Evolutionary conservation across 2,329 filamentous ascomycete genomes (phyloP), one percentile per base, ranked within the genome.

Genomic region (Aaosphaeria arxii): DNA sequence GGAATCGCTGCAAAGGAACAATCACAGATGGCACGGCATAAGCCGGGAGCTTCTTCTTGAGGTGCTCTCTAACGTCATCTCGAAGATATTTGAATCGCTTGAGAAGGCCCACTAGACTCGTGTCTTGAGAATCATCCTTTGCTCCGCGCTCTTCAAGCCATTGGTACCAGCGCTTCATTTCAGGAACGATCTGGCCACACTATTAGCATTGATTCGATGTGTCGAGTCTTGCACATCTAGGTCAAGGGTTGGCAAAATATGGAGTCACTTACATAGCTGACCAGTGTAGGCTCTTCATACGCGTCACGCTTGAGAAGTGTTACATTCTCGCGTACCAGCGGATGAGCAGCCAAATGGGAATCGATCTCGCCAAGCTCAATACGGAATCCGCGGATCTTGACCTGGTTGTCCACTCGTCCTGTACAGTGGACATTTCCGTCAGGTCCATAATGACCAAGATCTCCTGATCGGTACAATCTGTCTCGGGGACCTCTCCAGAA

Each of bases 311-410:
- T 83, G 4, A 97, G 83, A 3, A 97, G 74, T 0, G 92, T 97
- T 57, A 89, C 85, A 70, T 88, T 90, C 56, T 97, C 92, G 38
- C 89, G 81, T 28, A 97, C 82, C 28, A 95, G 73, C 1, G 82
- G 84, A 71, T 89, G 83, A 40, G 84, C 80, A 46, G 84, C 87
- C 42, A 96, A 74, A 67, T 95, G 86, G 39, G 79, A 87, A 69
- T 97, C 91, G 57, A 97, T 96, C 57, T 97, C 94, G 54, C 87
- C 87, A 41, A 97, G 84, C 73, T 99, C 94, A 57, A 99, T 95
- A 52, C 92, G 82, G 78, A 96, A 97, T 1, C 92, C 92, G 51
- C 94, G 87, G 56, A 97, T 92, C 77, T 97, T 99, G 74, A 96
- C 89, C 67, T 97, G 92, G 57, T 87, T 82, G 63, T 97, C 92